These are phyloP conservation scores for Dryadomyces quercus-mongolicae DNA, from an alignment of 2,329 filamentous ascomycete genomes.

Conservation along the genomic window DNA sequence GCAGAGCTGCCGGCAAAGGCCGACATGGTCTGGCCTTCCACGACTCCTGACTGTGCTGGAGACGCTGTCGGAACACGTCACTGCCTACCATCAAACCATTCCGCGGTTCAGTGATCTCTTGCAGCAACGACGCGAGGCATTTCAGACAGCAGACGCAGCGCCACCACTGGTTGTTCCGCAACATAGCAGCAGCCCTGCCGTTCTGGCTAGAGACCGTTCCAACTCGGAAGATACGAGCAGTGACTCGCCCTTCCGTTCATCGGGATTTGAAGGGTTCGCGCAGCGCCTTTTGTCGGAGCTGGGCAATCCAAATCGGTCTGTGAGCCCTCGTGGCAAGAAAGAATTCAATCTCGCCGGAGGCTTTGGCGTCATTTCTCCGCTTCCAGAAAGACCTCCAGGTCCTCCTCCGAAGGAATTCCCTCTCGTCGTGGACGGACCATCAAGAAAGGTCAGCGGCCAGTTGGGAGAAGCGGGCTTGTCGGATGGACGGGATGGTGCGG, in stretches of 20 bases:
- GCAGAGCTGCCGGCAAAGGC: constrained; percentile 38
- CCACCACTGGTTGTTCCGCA: not conserved
- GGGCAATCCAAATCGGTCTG: constrained; percentile 37
- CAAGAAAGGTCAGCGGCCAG: constrained; percentile 14
- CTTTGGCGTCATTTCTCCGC: constrained; percentile 17
- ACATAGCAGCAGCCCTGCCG: constrained; percentile 11
- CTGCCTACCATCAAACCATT: constrained; percentile 48
- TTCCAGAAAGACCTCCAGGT: constrained; percentile 20
- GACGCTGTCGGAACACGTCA: constrained; percentile 48
- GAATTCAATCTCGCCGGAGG: constrained; percentile 19
- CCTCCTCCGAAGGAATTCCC: constrained; percentile 29
- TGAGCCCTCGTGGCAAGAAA: constrained; percentile 37
- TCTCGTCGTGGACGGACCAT: constrained; percentile 21
- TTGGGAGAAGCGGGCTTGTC: constrained; percentile 14
- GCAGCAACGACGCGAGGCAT: constrained; percentile 51
- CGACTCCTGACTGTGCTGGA: constrained; percentile 47
- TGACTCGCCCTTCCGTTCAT: constrained; percentile 39
- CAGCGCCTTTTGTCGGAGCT: constrained; percentile 51
- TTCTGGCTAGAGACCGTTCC: constrained; percentile 24
- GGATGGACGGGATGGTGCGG: constrained; percentile 20
- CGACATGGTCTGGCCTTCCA: constrained; percentile 39
- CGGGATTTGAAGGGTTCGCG: constrained; percentile 47
- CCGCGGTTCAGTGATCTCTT: constrained; percentile 63
- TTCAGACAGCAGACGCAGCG: constrained; percentile 41
- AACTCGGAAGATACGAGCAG: constrained; percentile 33